These are phyloP conservation scores for Quercus berberidifolia DNA, from an alignment of 306 rosid species.

Conservation along the genomic window DNA sequence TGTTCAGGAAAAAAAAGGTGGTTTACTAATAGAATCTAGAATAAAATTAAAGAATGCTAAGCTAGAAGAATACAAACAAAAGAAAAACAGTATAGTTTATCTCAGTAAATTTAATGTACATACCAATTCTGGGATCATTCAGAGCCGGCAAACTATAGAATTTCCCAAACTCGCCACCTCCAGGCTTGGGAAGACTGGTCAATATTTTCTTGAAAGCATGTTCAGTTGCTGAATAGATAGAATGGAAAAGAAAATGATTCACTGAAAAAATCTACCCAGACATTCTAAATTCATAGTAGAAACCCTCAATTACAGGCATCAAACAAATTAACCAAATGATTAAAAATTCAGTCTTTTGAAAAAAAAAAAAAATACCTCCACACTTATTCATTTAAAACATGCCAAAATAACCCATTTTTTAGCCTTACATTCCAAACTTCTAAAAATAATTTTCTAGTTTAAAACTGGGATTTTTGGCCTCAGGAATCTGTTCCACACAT, in stretches of 20 bases:
- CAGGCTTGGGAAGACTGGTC: slow-evolving; percentile 23
- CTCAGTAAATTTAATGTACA: background rate
- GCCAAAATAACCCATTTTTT: too few species aligned
- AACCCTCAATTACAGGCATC: background rate
- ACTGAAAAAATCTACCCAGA: background rate
- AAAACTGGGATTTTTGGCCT: too few species aligned
- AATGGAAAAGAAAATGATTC: background rate
- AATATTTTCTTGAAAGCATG: slow-evolving; percentile 19
- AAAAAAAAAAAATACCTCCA: too few species aligned
- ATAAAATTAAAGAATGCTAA: background rate
- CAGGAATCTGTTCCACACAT: too few species aligned
- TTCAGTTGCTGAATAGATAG: slow-evolving; percentile 17
- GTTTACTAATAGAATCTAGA: background rate
- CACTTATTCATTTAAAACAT: too few species aligned
- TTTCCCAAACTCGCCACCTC: slow-evolving; percentile 26
- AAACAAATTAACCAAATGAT: background rate
- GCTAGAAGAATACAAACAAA: background rate
- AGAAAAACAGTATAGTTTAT: background rate
- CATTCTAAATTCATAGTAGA: background rate
- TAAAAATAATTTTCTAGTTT: too few species aligned
- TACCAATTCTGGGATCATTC: slow-evolving; percentile 27
- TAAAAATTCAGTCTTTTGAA: background rate
- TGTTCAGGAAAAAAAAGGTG: background rate
- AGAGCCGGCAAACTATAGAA: slow-evolving; percentile 23
- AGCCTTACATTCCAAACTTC: too few species aligned